Evolutionary conservation across 2,329 filamentous ascomycete species (phyloP), one percentile per base, ranked within the genome.

Genomic region (Didymella keratinophila): DNA sequence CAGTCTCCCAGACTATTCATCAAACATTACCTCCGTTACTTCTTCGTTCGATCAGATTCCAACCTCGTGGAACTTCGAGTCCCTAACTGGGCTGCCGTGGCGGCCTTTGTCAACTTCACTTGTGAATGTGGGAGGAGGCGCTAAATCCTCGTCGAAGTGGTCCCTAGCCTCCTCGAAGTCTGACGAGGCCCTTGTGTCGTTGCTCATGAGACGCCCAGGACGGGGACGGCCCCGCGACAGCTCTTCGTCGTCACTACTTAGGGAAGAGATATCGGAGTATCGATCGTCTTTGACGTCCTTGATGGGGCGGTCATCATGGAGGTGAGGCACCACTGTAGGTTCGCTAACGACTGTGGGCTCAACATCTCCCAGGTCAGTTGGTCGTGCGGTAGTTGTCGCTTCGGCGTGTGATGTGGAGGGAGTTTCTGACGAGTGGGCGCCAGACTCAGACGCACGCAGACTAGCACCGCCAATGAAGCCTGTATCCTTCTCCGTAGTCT

Each of bases 131-230:
- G 78, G 78, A 16, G 77, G 76, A 36, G 79, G 78, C 23, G 67
- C 72, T 20, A 76, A 68, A 36, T 70, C 76, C 64, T 83, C 79
- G 61, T 85, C 82, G 57, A 83, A 82, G 42, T 73, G 71, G 65
- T 84, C 82, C 58, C 78, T 77, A 10, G 79, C 82, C 72, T 86
- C 84, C 56, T 86, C 83, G 52, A 83, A 82, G 42, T 84, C 81
- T 20, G 70, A 75, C 36, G 66, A 73, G 37, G 62, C 75, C 27
- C 72, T 77, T 43, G 76, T 73, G n/a, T 77, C 68, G 2, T 64
- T 65, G 34, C 64, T 73, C 10, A 55, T 52, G 20, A 67, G 61
- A 10, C 70, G 65, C 48, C 68, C 56, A 37, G 64, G 55, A 18
- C 52, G 57, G 18, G 60, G 61, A 12, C 72, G 67, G n/a, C 70